Evolutionary conservation across 208 protist genomes (phyloP), one percentile per base, ranked within the genome.

Genomic region (Angomonas ambiguus): DNA sequence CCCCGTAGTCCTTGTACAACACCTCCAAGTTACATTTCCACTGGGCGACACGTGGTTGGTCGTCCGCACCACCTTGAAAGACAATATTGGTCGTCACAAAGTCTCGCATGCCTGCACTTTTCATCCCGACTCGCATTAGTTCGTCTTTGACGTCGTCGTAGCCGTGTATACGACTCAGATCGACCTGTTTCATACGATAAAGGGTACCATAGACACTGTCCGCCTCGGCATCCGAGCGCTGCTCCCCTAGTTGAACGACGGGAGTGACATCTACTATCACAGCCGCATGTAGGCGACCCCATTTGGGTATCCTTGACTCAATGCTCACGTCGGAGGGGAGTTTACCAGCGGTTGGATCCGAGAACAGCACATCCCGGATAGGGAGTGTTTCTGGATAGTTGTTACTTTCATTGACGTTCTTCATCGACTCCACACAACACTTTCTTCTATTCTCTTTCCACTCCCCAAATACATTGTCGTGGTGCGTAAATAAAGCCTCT

Each of bases 181-280:
- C 53, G 18, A 83, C 83, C 24, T 32, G 32, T 11, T 55, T 70
- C 86, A 95, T 95, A n/a, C 67, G 48, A 6, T 80, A 62, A 18
- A 95, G 72, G 6, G 76, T 82, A 38, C 74, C 62, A 5, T 51
- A 33, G 16, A 71, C 53, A 35, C 53, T 73, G n/a, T 62, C 18
- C 51, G 22, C 10, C 22, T 59, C 20, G 48, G 49, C 13, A 5
- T 51, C 32, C 13, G 20, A 0, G n/a, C 35, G 8, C n/a, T 10
- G 10, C 5, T 2, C n/a, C 1, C 71, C 41, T 65, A 79, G 16
- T 59, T 38, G 41, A 45, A 59, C 65, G 20, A 78, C 81, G 2
- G 88, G 85, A 1, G 84, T 82, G 24, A 95, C 80, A 48, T 95
- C 89, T 10, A 95, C 89, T 51, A 95, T 77, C 10, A 95, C 72